Evolutionary conservation across 1,139 yeast genomes (phyloP).

Genomic region (Candida smagusa): DNA sequence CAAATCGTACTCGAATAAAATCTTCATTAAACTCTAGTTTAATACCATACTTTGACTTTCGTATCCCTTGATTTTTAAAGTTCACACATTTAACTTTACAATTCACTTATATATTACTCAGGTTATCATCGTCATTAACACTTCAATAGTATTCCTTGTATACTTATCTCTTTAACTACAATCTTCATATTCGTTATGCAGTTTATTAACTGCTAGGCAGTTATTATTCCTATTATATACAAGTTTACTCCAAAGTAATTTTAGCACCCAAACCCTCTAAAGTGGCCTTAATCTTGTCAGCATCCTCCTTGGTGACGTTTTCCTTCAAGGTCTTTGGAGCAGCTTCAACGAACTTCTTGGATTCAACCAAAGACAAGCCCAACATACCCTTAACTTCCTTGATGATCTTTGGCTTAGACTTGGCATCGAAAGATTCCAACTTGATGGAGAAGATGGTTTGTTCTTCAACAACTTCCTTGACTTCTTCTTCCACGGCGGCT

Average conservation of each 20-base stretch:
- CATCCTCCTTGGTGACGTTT: constrained; percentile 83
- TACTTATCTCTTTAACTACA: too few relatives aligned
- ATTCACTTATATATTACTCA: too few relatives aligned
- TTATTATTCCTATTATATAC: constrained; percentile 10
- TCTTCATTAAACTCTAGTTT: too few relatives aligned
- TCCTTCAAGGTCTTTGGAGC: constrained; percentile 94
- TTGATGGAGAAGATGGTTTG: constrained; percentile 91
- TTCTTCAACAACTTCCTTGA: constrained; percentile 80
- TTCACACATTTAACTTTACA: too few relatives aligned
- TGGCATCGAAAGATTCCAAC: constrained; percentile 90
- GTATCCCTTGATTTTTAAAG: too few relatives aligned
- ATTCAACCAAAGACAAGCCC: constrained; percentile 91
- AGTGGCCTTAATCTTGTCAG: constrained; percentile 87
- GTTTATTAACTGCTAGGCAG: too few relatives aligned
- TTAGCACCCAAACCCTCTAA: constrained; percentile 96
- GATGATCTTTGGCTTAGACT: constrained; percentile 94
- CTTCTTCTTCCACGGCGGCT: constrained; percentile 74
- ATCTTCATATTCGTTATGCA: too few relatives aligned
- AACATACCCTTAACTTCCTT: constrained; percentile 92
- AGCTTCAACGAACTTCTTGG: constrained; percentile 95
- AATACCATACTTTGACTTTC: too few relatives aligned
- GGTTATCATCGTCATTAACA: too few relatives aligned
- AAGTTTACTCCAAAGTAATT: constrained; percentile 69
- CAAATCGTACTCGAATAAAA: too few relatives aligned
- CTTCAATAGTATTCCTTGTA: too few relatives aligned